Base-by-base conservation (phyloP, 2,329 filamentous ascomycete species). In the Aspergillus sp. region DNA sequence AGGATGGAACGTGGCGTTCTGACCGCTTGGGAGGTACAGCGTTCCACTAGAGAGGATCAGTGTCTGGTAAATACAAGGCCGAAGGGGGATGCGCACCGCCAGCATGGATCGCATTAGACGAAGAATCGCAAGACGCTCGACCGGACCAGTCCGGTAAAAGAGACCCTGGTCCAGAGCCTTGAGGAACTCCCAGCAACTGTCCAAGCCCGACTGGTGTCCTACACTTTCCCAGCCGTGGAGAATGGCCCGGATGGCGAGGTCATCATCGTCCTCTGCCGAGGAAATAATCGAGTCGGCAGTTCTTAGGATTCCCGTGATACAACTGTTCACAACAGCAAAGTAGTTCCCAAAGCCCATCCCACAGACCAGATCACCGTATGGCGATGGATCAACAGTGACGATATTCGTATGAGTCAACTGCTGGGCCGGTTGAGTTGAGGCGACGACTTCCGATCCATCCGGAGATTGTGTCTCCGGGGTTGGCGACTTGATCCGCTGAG, bases 71-170 rank as follows among this genome's bases (percentile, higher is more conserved):
- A 42, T 17, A 42, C 17, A 21, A 13, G n/a, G 40, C 1, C 1
- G 16, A 17, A 17, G 14, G 3, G 19, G 16, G n/a, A 7, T 13
- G 17, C 40, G 19, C 40, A 42, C 40, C 40, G 40, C 40, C 19
- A 42, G 40, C 40, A 42, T 55, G 3, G 45, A 48, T 29, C 49
- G 41, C 53, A 52, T 55, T 42, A 55, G 17, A 25, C 53, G 29
- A 19, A 55, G 20, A 46, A 55, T 44, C 3, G 53, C 53, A 14
- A 49, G 48, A n/a, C 49, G 49, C 31, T 55, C 53, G 43, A 55
- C 19, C 16, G 40, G 40, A 13, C 53, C 23, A 49, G 53, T 49
- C 40, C 49, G 34, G 2, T 42, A 55, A 21, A 55, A 55, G 7
- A 55, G 45, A 41, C 34, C 40, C 11, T 42, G 40, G 40, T 42